Base-by-base conservation (phyloP, 2,329 filamentous ascomycete species). In the Akanthomyces uredinophilus region DNA sequence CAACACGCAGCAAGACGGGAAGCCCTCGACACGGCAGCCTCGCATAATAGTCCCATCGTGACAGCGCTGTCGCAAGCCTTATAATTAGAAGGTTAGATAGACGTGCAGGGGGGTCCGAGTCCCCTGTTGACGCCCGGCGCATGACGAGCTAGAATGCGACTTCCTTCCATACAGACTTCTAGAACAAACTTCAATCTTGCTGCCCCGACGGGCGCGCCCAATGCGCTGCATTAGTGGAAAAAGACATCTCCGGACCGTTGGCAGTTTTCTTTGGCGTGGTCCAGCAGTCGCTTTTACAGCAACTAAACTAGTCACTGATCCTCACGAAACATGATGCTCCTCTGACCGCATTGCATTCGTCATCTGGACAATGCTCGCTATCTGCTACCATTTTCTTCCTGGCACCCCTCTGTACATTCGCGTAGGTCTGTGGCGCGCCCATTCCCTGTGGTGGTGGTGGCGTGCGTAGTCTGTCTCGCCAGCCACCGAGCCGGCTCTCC, bases 141-240 rank as follows among this genome's bases (percentile, higher is more conserved):
- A 53, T 49, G 46, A 49, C 18, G 24, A n/a, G 46, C 46, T 29
- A n/a, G 43, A 16, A 20, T 20, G 16, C 32, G 3, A 52, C 29
- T 56, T 55, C 43, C 32, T 59, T 59, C 56, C 35, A 59, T 59
- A 46, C 56, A 50, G 24, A 20, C 46, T 50, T 59, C 46, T 39
- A 57, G 54, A 57, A 57, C 57, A 44, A 35, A 52, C 37, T 60
- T 53, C 47, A 46, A 46, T 53, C 47, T 52, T 47, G 46, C 37
- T 35, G 56, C 10, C 47, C 18, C 24, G 47, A 52, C 39, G 37
- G 29, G 35, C 46, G 39, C 24, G 47, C 27, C 37, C 57, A 52
- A 14, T 60, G 57, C 57, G 57, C 14, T 53, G 57, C 57, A 53
- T 50, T 59, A 59, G 56, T 59, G 6, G 24, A n/a, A 51, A 43